These are phyloP conservation scores for Neoconidiobolus thromboides DNA, from an alignment of 371 early-diverging fungal genomes.

Conservation along the genomic window DNA sequence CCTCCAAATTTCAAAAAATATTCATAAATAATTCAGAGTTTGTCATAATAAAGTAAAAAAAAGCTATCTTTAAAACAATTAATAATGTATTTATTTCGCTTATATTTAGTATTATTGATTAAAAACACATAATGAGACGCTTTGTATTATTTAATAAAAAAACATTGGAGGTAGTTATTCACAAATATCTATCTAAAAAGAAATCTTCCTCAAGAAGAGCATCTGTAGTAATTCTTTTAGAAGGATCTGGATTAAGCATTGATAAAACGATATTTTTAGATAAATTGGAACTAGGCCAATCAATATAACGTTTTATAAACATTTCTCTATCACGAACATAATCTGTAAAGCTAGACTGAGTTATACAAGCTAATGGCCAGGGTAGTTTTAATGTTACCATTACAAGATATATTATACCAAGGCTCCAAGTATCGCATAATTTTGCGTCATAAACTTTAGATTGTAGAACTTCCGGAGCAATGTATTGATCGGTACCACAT, in stretches of 20 bases:
- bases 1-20: no score
- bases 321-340: neutral
- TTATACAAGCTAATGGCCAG: neutral
- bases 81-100: no score
- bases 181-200: no score
- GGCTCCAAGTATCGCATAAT: neutral
- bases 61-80: no score
- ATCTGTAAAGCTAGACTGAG: neutral
- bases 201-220: neutral
- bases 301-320: neutral
- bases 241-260: neutral
- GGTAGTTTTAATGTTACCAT: neutral
- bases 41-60: no score
- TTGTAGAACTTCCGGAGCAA: neutral
- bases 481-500: neutral
- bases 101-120: no score
- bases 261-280: neutral
- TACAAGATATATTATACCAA: neutral
- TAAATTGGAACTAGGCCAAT: neutral
- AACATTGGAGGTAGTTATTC: no score
- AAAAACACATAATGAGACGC: no score
- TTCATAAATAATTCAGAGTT: no score
- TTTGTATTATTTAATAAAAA: no score
- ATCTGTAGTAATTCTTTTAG: neutral
- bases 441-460: neutral